Evolutionary conservation across 768 basidiomycete species (phyloP).

Genomic region (Rhizopogon vinicolor): DNA sequence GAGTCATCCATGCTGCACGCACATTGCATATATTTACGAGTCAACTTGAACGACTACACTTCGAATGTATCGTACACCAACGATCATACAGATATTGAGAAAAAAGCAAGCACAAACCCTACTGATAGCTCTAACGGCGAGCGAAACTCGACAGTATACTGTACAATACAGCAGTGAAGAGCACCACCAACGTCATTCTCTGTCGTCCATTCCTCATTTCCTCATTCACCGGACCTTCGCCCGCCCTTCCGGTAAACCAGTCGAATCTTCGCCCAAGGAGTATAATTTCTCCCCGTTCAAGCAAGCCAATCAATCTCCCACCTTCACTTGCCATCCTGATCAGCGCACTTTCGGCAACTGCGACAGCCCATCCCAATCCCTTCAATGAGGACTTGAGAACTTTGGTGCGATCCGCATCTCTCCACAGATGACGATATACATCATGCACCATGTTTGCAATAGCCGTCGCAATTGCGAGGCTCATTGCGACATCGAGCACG

Average conservation of each 20-base stretch:
- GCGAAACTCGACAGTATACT: neutral
- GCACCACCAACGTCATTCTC: constrained; percentile 19
- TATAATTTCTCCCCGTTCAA: constrained; percentile 38
- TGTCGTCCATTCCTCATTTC: constrained; percentile 39
- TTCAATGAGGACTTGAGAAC: constrained; percentile 30
- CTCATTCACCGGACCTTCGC: constrained; percentile 36
- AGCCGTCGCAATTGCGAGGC: constrained; percentile 25
- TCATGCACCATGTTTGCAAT: constrained; percentile 44
- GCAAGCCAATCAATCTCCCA: constrained; percentile 40
- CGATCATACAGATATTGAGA: neutral
- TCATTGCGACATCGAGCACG: constrained; percentile 13
- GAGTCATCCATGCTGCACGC: too few species aligned
- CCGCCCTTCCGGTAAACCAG: constrained; percentile 45
- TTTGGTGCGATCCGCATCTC: constrained; percentile 32
- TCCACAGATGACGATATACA: constrained; percentile 40
- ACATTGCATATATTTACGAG: too few species aligned
- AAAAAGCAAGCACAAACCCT: neutral
- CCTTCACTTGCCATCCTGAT: constrained; percentile 49
- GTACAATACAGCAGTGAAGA: neutral
- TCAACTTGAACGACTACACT: too few species aligned
- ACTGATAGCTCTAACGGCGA: neutral
- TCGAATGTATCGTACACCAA: neutral
- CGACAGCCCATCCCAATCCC: constrained; percentile 34
- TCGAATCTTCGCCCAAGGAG: constrained; percentile 44
- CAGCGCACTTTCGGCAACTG: constrained; percentile 44